Conservation (phyloP, 2,329 filamentous ascomycete species). For the Chlorencoelia australis region DNA sequence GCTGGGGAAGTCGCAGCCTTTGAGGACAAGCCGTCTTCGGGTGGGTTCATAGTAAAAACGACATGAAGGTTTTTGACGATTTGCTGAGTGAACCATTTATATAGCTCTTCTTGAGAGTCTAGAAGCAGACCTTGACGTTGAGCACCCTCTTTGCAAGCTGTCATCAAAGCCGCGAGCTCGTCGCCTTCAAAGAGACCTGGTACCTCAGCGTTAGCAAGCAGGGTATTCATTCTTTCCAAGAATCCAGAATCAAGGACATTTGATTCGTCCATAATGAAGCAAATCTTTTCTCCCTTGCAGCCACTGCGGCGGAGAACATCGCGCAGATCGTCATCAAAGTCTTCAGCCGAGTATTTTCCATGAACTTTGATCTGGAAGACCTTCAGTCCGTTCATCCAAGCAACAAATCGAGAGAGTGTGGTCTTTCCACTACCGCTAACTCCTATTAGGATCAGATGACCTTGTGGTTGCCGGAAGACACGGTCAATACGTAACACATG, state of each 20-base stretch:
- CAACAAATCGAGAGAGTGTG: slow-evolving; percentile 92
- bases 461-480: slow-evolving; percentile 96
- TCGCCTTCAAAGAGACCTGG: slow-evolving; percentile 98
- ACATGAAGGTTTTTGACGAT: slow-evolving; percentile 99
- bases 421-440: slow-evolving; percentile 99
- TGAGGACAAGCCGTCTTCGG: slow-evolving; percentile 85
- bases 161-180: slow-evolving; percentile 97
- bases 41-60: slow-evolving; percentile 99
- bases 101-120: slow-evolving; percentile 97
- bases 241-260: slow-evolving; percentile 98
- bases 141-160: slow-evolving; percentile 94
- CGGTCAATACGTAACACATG: slow-evolving; percentile 97
- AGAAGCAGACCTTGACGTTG: slow-evolving; percentile 90
- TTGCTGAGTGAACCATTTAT: slow-evolving; percentile 99
- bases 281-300: slow-evolving; percentile 98
- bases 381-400: slow-evolving; percentile 99
- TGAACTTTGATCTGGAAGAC: slow-evolving; percentile 99
- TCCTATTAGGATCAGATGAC: slow-evolving; percentile 95
- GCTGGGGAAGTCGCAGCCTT: slow-evolving; percentile 97
- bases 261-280: slow-evolving; percentile 99
- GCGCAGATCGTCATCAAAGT: slow-evolving; percentile 95
- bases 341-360: slow-evolving; percentile 93
- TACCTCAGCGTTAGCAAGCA: slow-evolving; percentile 98
- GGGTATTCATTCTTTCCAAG: slow-evolving; percentile 97
- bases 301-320: slow-evolving; percentile 88